Evolutionary conservation across 1,139 yeast species (phyloP).

Genomic region (Suhomyces anneliseae): DNA sequence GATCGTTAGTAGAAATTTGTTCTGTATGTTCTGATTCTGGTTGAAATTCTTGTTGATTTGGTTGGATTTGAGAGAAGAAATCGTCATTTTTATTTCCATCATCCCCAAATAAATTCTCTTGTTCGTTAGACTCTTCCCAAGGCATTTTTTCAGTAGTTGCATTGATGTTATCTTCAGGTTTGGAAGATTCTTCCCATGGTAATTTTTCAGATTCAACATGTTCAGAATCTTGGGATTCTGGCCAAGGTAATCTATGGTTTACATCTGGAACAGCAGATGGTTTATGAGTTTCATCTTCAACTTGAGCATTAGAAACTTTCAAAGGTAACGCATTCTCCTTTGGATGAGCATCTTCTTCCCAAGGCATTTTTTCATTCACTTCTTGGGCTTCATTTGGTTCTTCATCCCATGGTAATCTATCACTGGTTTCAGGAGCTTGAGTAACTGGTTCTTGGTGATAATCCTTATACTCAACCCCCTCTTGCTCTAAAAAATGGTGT

Average conservation of each 20-base stretch:
- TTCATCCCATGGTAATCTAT: constrained; percentile 13
- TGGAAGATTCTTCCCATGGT: constrained; percentile 11
- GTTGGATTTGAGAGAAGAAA: constrained; percentile 1
- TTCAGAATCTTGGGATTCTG: neutral
- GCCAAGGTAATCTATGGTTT: constrained; percentile 3
- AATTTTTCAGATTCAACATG: constrained; percentile 1
- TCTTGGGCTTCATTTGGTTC: neutral
- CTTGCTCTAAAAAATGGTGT: neutral
- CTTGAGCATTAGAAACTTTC: neutral
- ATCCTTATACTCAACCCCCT: neutral
- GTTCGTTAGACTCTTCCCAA: constrained; percentile 6
- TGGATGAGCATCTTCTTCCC: constrained; percentile 3
- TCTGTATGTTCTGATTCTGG: neutral
- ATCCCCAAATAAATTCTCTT: neutral
- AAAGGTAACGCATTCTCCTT: too few species aligned
- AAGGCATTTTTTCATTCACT: constrained; percentile 1
- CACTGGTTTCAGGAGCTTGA: neutral
- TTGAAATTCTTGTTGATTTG: neutral
- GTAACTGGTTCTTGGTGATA: neutral
- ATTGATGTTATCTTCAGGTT: neutral
- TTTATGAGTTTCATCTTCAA: neutral
- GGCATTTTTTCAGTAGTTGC: neutral
- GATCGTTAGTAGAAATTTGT: neutral
- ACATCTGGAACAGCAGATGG: neutral
- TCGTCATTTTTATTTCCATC: neutral